Percentiles rank a stretch among this genome's conserved stretches.
Conservation (phyloP, 192 early-diverging fungal genomes). For the Fimicolochytrium jonesii region DNA sequence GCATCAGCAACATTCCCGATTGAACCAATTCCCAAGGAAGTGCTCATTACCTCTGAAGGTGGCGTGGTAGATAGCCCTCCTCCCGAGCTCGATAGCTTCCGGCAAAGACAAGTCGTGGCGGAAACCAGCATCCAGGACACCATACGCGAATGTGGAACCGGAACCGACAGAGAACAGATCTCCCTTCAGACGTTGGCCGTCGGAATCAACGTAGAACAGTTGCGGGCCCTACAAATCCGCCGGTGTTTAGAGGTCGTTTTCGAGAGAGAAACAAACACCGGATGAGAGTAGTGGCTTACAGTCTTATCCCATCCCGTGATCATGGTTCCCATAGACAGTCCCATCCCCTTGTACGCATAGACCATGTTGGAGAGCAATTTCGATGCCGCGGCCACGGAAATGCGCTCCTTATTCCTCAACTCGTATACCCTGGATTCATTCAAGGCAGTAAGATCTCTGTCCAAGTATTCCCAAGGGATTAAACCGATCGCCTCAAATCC, state of each 20-base stretch:
- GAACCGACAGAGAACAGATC: constrained; percentile 96
- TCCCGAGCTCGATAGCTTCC: constrained; percentile 88
- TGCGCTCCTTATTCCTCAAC: constrained; percentile 96
- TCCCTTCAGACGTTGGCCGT: constrained; percentile 81
- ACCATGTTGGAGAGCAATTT: constrained; percentile 97
- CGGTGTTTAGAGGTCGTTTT: too few relatives aligned
- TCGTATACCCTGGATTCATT: constrained; percentile 71
- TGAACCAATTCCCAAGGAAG: constrained; percentile 76
- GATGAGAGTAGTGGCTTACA: too few relatives aligned
- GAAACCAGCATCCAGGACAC: constrained; percentile 90
- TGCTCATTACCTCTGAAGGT: constrained; percentile 82
- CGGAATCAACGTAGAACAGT: constrained; percentile 95
- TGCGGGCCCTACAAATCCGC: constrained; percentile 76
- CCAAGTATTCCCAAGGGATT: too few relatives aligned
- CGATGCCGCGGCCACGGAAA: constrained; percentile 95
- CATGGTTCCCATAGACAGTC: constrained; percentile 99
- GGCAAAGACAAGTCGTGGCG: constrained; percentile 70
- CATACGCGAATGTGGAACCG: constrained; percentile 98
- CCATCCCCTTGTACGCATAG: constrained; percentile 97
- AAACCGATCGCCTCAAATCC: too few relatives aligned
- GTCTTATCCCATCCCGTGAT: constrained; percentile 97
- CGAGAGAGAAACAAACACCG: too few relatives aligned
- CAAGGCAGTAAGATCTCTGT: background rate
- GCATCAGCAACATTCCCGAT: constrained; percentile 71
- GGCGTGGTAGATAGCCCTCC: constrained; percentile 92